A percentile compares a stretch with the other conserved stretches of the same genome.
These are phyloP conservation scores for Hamigera avellanea DNA, from an alignment of 495 filamentous ascomycete species.

Conservation along the genomic window DNA sequence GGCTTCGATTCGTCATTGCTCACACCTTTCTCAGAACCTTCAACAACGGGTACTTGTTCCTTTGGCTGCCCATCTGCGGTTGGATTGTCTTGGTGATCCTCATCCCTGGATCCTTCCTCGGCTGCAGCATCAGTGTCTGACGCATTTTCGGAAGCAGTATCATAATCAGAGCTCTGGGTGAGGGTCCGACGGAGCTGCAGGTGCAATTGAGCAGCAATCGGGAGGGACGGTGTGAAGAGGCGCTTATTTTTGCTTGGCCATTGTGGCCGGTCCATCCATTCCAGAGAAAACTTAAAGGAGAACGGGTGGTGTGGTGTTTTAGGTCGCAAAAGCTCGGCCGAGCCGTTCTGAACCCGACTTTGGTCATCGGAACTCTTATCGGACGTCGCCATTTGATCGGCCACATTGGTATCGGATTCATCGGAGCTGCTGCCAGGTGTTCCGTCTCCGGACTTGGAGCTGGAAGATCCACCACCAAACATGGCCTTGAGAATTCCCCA, in stretches of 20 bases:
- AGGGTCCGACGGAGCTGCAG: conserved; percentile 24
- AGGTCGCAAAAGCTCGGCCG: conserved; percentile 20
- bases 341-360: conserved; percentile 11
- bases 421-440: conserved; percentile 25
- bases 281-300: conserved; percentile 70
- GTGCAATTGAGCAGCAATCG: conserved; percentile 49
- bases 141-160: conserved; percentile 15
- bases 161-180: conserved; percentile 13
- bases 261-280: conserved; percentile 53
- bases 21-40: conserved; percentile 5
- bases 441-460: conserved; percentile 16
- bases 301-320: conserved; percentile 45
- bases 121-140: conserved; percentile 9
- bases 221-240: conserved; percentile 64
- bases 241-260: conserved; percentile 43
- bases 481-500: conserved; percentile 64
- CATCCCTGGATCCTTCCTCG: conserved; percentile 4
- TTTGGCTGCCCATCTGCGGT: neutral
- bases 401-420: conserved; percentile 20
- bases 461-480: conserved; percentile 32
- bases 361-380: conserved; percentile 22
- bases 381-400: conserved; percentile 14
- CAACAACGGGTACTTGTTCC: neutral
- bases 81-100: conserved; percentile 1
- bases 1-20: conserved; percentile 1